Conservation (phyloP, 805 yeast genomes). For the Teunomyces tritomae region DNA sequence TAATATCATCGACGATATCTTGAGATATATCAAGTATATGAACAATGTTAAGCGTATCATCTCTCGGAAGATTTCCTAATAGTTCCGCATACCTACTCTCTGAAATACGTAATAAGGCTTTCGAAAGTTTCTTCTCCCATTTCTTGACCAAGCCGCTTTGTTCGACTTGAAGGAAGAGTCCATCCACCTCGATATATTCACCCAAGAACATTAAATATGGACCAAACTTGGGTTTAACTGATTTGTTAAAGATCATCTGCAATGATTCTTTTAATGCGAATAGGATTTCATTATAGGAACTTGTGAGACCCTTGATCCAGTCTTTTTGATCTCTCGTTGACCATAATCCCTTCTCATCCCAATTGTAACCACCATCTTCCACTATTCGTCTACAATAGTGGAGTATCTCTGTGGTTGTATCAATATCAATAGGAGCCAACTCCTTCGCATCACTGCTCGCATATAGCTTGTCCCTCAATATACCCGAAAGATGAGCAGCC, state of each 20-base stretch:
- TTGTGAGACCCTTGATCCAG: slow-evolving; percentile 47
- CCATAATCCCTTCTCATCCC: slow-evolving; percentile 34
- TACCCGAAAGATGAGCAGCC: slow-evolving; percentile 40
- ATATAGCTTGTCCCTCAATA: slow-evolving; percentile 24
- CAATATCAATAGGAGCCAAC: slow-evolving; percentile 31
- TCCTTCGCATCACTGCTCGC: slow-evolving; percentile 16
- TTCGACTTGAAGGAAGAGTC: slow-evolving; percentile 35
- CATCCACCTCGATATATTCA: slow-evolving; percentile 48
- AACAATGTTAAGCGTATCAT: slow-evolving; percentile 47
- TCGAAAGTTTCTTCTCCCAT: slow-evolving; percentile 44
- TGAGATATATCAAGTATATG: slow-evolving; percentile 61
- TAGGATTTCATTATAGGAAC: slow-evolving; percentile 47
- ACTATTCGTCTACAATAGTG: slow-evolving; percentile 27
- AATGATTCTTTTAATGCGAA: slow-evolving; percentile 43
- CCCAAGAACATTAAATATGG: slow-evolving; percentile 50
- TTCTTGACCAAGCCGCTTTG: slow-evolving; percentile 38
- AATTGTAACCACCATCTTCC: slow-evolving; percentile 29
- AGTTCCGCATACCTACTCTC: slow-evolving; percentile 39
- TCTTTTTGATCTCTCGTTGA: slow-evolving; percentile 44
- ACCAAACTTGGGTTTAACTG: slow-evolving; percentile 56
- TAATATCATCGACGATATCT: slow-evolving; percentile 47
- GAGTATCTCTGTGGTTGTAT: slow-evolving; percentile 23
- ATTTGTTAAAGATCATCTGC: slow-evolving; percentile 37
- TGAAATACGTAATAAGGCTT: slow-evolving; percentile 33
- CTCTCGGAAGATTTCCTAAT: slow-evolving; percentile 54